Base-by-base conservation (phyloP, 2,329 filamentous ascomycete species). In the Xylariaceae sp. region DNA sequence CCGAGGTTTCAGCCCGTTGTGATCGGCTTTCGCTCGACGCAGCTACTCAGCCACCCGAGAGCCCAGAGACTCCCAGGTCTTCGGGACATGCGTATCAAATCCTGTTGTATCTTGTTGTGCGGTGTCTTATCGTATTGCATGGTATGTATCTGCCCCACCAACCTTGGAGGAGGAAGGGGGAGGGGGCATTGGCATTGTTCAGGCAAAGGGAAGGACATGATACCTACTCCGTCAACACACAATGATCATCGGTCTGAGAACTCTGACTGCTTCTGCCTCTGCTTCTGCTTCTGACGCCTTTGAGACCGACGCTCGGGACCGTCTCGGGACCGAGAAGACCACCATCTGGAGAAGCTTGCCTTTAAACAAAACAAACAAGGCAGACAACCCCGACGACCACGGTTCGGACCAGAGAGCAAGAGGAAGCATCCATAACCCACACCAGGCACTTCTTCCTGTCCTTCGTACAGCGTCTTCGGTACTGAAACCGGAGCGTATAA, bases 301-400 rank as follows among this genome's bases (percentile, higher is more conserved):
- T 17, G 6, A 17, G 53, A 35, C 15, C 39, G 11, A 15, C 47
- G 34, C 4, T 63, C 62, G 62, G 62, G 59, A 63, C 62, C 62
- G 62, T 57, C 37, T 62, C 62, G 62, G 62, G 59, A 63, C 62
- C 62, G 62, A 63, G 51, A 42, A 42, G 37, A 42, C 37, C 37
- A 13, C 9, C 37, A 42, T 42, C 8, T 13, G 9, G 37, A 42
- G 37, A 13, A 30, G 23, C 23, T 30, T 30, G 37, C 37, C 37
- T 42, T 42, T 13, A 13, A 42, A 42, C 37, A 42, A 30, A 30
- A 30, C 23, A 30, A 30, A 30, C 23, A 30, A 30, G 23, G 23
- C 23, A 30, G 23, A 30, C 4, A 30, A 30, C 23, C 23, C 23
- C 23, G 23, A 30, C 23, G 23, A 30, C 23, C 23, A 30, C 23